A percentile compares a stretch with the other conserved stretches of the same genome.
These are phyloP conservation scores for Cladosporium sp. DNA, from an alignment of 2,329 filamentous ascomycete species.

Conservation along the genomic window DNA sequence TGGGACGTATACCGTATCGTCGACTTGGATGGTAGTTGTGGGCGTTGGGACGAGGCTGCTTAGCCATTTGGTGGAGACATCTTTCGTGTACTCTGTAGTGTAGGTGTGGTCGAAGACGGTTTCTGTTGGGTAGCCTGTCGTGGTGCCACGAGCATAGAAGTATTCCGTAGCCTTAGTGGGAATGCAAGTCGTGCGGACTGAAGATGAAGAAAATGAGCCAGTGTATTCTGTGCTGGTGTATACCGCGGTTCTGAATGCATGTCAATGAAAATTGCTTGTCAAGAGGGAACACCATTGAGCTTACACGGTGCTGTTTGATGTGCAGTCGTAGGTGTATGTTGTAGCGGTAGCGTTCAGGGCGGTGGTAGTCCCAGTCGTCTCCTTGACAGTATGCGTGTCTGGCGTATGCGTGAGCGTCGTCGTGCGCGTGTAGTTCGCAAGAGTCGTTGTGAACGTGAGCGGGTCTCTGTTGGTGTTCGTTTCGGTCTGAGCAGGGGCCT, in stretches of 20 bases:
- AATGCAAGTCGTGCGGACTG: conserved; percentile 4
- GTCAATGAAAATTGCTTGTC: not conserved
- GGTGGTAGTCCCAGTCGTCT: conserved; percentile 4
- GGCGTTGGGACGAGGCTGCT: conserved; percentile 4
- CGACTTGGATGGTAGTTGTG: not conserved
- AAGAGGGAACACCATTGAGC: not conserved
- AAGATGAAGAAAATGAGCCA: conserved; percentile 1
- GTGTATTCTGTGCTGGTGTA: conserved; percentile 6
- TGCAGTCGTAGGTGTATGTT: conserved; percentile 5
- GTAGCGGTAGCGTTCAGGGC: conserved; percentile 1
- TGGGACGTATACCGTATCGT: not conserved
- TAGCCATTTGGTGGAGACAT: conserved; percentile 4
- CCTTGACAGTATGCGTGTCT: not conserved
- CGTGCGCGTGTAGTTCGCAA: conserved; percentile 3
- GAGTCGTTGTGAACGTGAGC: not conserved
- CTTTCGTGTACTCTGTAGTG: not conserved
- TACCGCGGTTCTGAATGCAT: not conserved
- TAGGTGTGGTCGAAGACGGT: not conserved
- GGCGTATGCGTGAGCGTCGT: conserved; percentile 4
- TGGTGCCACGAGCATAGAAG: conserved; percentile 1
- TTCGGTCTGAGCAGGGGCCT: too few relatives aligned
- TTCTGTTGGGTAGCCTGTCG: conserved; percentile 2
- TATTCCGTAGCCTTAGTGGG: not conserved
- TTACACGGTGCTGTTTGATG: conserved; percentile 6
- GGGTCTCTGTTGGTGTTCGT: not conserved